Percentiles rank a stretch among this genome's conserved stretches.
Conservation (phyloP, 2,329 filamentous ascomycete genomes). For the Calonectria pseudoreteaudii region DNA sequence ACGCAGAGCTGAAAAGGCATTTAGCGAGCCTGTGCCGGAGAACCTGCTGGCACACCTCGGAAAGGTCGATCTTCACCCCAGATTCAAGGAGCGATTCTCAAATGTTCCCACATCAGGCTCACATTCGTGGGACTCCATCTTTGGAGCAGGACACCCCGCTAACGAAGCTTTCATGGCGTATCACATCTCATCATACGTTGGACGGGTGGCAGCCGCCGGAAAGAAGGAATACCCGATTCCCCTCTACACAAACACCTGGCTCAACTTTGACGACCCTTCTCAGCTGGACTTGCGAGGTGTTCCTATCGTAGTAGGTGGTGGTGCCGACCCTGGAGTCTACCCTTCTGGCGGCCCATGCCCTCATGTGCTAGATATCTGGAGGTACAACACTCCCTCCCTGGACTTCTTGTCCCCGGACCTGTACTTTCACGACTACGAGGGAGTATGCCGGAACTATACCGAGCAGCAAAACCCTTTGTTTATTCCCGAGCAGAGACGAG, state of each 20-base stretch:
- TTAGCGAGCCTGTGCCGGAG: conserved; percentile 48
- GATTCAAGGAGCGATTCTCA: conserved; percentile 45
- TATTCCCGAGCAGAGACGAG: conserved; percentile 64
- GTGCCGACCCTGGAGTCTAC: conserved; percentile 49
- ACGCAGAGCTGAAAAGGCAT: conserved; percentile 53
- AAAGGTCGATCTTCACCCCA: conserved; percentile 40
- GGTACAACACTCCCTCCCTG: conserved; percentile 52
- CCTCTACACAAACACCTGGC: conserved; percentile 51
- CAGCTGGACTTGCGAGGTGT: conserved; percentile 47
- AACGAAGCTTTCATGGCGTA: conserved; percentile 54
- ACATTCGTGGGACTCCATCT: conserved; percentile 48
- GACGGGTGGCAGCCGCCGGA: conserved; percentile 49
- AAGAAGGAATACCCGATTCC: conserved; percentile 49
- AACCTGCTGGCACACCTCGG: conserved; percentile 42
- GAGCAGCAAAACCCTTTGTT: conserved; percentile 59
- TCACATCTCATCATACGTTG: conserved; percentile 47
- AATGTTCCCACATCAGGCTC: conserved; percentile 36
- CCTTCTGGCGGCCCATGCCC: conserved; percentile 50
- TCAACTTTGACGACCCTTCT: conserved; percentile 47
- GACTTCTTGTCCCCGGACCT: conserved; percentile 61
- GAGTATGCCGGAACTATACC: conserved; percentile 56
- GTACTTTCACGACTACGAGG: conserved; percentile 61
- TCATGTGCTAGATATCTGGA: conserved; percentile 54
- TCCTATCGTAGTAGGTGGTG: conserved; percentile 50
- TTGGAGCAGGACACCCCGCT: conserved; percentile 43